These are phyloP conservation scores for Didymella exigua DNA, from an alignment of 2,329 filamentous ascomycete species.

Conservation along the genomic window DNA sequence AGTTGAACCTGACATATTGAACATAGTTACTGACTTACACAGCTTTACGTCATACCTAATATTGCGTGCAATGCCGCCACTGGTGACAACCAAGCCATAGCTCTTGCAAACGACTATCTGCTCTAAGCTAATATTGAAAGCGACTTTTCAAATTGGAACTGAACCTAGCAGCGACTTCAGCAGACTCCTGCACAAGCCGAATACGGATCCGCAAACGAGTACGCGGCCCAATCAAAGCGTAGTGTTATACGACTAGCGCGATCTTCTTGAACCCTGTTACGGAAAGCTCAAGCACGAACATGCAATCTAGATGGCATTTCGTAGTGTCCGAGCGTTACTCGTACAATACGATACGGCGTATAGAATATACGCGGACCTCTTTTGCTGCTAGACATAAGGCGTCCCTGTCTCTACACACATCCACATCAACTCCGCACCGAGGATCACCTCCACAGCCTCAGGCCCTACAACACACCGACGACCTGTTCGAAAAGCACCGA, in stretches of 20 bases:
- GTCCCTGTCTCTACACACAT: neutral
- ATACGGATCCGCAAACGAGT: conserved; percentile 13
- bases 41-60: neutral
- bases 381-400: conserved; percentile 2
- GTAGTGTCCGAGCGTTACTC: neutral
- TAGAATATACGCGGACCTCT: neutral
- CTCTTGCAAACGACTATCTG: neutral
- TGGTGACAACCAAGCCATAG: no score
- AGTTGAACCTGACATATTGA: neutral
- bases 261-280: neutral
- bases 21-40: neutral
- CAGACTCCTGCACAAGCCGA: neutral
- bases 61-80: neutral
- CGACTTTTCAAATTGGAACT: neutral
- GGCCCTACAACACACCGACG: neutral
- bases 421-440: neutral
- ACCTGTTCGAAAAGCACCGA: neutral
- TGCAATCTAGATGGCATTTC: neutral
- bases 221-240: conserved; percentile 4
- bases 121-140: neutral
- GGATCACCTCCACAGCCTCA: neutral
- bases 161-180: neutral
- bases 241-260: neutral
- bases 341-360: conserved; percentile 3
- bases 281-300: neutral